These are phyloP conservation scores for Diplodia scrobiculata DNA, from an alignment of 2,329 filamentous ascomycete species.

Conservation along the genomic window DNA sequence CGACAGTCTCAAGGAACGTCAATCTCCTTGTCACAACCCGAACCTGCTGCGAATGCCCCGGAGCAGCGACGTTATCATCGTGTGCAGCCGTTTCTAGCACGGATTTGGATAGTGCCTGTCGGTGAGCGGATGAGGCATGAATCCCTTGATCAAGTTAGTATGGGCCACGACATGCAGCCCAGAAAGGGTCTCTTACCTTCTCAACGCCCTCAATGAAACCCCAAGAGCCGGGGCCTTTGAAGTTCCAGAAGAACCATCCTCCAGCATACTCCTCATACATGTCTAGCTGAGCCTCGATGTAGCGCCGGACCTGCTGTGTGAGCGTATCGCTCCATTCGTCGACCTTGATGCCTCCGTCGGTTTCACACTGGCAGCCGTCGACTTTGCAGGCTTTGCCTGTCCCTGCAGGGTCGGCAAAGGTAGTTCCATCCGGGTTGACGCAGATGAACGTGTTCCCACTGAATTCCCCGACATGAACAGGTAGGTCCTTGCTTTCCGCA, in stretches of 20 bases:
- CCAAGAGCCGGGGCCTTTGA: slow-evolving; percentile 49
- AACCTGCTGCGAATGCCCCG: background rate
- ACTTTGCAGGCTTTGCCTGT: slow-evolving; percentile 38
- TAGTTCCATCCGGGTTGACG: slow-evolving; percentile 47
- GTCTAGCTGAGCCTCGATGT: slow-evolving; percentile 51
- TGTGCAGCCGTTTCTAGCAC: background rate
- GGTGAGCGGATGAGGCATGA: slow-evolving; percentile 21
- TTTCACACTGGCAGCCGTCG: slow-evolving; percentile 45
- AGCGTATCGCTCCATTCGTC: slow-evolving; percentile 43
- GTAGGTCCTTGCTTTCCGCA: slow-evolving; percentile 45
- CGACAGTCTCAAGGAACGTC: background rate
- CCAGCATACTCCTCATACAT: slow-evolving; percentile 46
- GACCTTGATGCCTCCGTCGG: slow-evolving; percentile 38
- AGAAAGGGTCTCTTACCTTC: slow-evolving; percentile 36
- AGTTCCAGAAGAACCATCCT: slow-evolving; percentile 52
- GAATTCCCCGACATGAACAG: slow-evolving; percentile 51
- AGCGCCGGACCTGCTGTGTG: slow-evolving; percentile 44
- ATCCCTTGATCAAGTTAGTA: slow-evolving; percentile 12
- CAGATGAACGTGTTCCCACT: slow-evolving; percentile 50
- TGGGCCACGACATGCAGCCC: background rate
- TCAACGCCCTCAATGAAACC: slow-evolving; percentile 46
- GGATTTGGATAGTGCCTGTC: slow-evolving; percentile 14
- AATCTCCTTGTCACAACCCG: background rate
- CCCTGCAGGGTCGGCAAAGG: slow-evolving; percentile 34
- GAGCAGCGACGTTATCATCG: background rate